Evolutionary conservation across 1,139 yeast species (phyloP).

Genomic region (Suhomyces coccinellae): DNA sequence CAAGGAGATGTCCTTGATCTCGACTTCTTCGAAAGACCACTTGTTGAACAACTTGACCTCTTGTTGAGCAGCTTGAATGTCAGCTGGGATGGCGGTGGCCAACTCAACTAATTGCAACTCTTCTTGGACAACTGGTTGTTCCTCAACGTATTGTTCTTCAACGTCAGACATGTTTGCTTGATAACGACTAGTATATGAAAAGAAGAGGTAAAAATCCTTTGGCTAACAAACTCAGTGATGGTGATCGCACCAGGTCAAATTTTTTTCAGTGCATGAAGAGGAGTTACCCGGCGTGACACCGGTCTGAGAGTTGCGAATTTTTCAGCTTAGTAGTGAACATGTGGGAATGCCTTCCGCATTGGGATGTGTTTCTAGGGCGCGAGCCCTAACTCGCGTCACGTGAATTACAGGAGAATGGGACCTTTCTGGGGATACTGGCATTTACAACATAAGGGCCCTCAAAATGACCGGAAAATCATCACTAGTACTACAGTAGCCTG

Average conservation of each 20-base stretch:
- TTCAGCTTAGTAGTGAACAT: slow-evolving; percentile 12
- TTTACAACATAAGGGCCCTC: not conserved
- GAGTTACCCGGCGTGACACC: slow-evolving; percentile 11
- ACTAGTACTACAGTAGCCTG: too few relatives aligned
- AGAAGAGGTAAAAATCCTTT: slow-evolving; percentile 10
- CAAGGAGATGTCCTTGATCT: slow-evolving; percentile 96
- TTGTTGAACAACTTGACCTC: slow-evolving; percentile 99
- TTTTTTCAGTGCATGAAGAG: slow-evolving; percentile 11
- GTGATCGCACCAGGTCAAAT: slow-evolving; percentile 11
- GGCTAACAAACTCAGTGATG: slow-evolving; percentile 4
- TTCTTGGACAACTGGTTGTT: slow-evolving; percentile 70
- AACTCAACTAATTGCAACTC: slow-evolving; percentile 79
- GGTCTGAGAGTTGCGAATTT: slow-evolving; percentile 8
- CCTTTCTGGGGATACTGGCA: not conserved
- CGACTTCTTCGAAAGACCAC: slow-evolving; percentile 98
- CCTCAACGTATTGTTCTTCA: slow-evolving; percentile 53
- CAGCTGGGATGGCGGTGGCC: slow-evolving; percentile 96
- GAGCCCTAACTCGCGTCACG: slow-evolving; percentile 15
- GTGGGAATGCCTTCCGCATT: slow-evolving; percentile 15
- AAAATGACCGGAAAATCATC: too few relatives aligned
- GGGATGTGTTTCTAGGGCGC: slow-evolving; percentile 11
- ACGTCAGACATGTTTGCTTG: slow-evolving; percentile 49
- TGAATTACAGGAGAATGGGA: slow-evolving; percentile 5
- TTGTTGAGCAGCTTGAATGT: slow-evolving; percentile 92
- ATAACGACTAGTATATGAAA: slow-evolving; percentile 11